A percentile compares a stretch with the other conserved stretches of the same genome.
phyloP scores from a whole-genome alignment of 129 eudicot species.

The Lonicera japonica region DNA sequence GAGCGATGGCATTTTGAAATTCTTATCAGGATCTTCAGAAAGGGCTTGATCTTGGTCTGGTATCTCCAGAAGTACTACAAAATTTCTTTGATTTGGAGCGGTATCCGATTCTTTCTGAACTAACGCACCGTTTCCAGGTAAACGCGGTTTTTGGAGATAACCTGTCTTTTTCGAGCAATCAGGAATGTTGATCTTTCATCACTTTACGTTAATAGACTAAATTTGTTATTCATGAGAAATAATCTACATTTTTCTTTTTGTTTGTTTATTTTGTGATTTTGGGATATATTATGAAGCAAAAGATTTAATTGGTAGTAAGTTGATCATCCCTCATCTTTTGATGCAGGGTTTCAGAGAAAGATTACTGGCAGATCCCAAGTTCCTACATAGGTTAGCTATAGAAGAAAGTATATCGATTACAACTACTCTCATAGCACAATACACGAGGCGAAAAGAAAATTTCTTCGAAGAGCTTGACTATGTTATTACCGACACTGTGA shows the following conservation, averaged over 20 bases:
- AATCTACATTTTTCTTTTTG: background rate
- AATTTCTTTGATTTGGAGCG: constrained; percentile 87
- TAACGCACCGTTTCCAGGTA: constrained; percentile 87
- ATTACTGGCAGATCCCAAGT: constrained; percentile 91
- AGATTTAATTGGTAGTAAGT: background rate
- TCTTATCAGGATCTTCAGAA: constrained; percentile 74
- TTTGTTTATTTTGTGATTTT: background rate
- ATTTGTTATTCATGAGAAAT: too few species aligned
- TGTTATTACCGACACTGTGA: constrained; percentile 69
- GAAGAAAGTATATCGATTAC: constrained; percentile 93
- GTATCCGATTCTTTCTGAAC: constrained; percentile 74
- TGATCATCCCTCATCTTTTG: constrained; percentile 7
- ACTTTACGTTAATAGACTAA: too few species aligned
- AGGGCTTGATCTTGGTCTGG: constrained; percentile 95
- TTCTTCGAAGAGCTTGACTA: constrained; percentile 90
- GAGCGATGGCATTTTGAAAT: background rate
- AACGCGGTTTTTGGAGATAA: background rate
- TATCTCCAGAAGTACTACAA: constrained; percentile 91
- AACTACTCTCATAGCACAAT: constrained; percentile 85
- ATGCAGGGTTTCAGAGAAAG: constrained; percentile 96
- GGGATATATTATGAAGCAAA: background rate
- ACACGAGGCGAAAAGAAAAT: constrained; percentile 79
- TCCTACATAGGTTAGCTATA: constrained; percentile 82
- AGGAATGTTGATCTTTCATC: too few species aligned
- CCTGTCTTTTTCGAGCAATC: too few species aligned